Conservation (phyloP, 306 rosid genomes). For the Ceratonia siliqua region DNA sequence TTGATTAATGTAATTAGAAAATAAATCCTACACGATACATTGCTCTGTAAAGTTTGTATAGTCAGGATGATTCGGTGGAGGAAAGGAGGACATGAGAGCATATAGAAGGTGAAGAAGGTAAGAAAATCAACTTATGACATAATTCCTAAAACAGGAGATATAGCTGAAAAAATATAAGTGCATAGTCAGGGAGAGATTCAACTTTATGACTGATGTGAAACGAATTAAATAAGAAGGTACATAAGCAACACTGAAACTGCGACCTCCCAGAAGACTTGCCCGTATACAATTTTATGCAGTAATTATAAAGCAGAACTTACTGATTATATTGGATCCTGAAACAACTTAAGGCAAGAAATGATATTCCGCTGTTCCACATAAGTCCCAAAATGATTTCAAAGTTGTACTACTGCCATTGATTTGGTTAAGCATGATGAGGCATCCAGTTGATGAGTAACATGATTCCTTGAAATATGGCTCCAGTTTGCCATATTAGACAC, state of each 20-base stretch:
- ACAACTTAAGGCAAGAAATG: slow-evolving; percentile 27
- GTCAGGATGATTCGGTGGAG: not conserved
- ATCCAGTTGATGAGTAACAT: slow-evolving; percentile 81
- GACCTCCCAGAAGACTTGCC: slow-evolving; percentile 41
- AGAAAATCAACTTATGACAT: slow-evolving; percentile 30
- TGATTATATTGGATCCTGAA: slow-evolving; percentile 27
- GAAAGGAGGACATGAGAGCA: not conserved
- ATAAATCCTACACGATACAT: not conserved
- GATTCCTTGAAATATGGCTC: slow-evolving; percentile 86
- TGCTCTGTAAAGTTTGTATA: not conserved
- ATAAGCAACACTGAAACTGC: slow-evolving; percentile 46
- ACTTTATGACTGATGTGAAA: slow-evolving; percentile 53
- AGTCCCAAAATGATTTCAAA: slow-evolving; percentile 46
- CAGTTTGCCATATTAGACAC: slow-evolving; percentile 70
- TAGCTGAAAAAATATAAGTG: slow-evolving; percentile 32
- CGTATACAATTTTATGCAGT: slow-evolving; percentile 45
- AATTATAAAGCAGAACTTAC: slow-evolving; percentile 35
- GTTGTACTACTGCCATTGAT: slow-evolving; percentile 82
- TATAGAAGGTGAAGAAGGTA: not conserved
- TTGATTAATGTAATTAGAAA: not conserved
- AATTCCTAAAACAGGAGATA: slow-evolving; percentile 28
- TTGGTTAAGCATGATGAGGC: slow-evolving; percentile 92
- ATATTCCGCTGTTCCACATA: slow-evolving; percentile 31
- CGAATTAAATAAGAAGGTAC: slow-evolving; percentile 52
- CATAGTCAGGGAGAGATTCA: slow-evolving; percentile 41